These are phyloP conservation scores for Leccinum solheimii DNA, from an alignment of 1,284 basidiomycete genomes.

Conservation along the genomic window DNA sequence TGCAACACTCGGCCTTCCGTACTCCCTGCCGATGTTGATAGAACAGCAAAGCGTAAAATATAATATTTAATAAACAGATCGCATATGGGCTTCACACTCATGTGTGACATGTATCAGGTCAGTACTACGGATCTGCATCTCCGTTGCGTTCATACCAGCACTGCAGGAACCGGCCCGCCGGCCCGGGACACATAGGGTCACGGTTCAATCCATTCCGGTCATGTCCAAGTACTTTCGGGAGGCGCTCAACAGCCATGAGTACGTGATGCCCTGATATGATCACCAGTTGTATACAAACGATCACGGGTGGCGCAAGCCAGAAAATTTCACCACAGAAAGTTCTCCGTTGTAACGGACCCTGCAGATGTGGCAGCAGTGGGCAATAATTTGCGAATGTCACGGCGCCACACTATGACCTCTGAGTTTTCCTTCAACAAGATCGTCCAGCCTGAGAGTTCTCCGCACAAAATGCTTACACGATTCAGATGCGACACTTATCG, in stretches of 20 bases:
- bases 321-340: neutral
- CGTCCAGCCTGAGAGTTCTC: neutral
- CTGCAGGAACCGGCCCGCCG: neutral
- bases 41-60: neutral
- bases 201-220: neutral
- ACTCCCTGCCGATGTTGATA: neutral
- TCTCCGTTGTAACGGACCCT: neutral
- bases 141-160: neutral
- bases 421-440: neutral
- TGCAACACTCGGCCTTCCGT: neutral
- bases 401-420: neutral
- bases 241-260: neutral
- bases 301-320: neutral
- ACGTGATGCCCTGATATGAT: neutral
- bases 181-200: neutral
- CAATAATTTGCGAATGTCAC: neutral
- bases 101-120: neutral
- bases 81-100: neutral
- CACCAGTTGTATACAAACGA: neutral
- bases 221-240: neutral
- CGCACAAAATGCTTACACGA: slow-evolving; percentile 2
- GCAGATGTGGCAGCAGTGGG: neutral
- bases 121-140: neutral
- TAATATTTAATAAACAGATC: neutral
- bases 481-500: neutral